A percentile compares a stretch with the other conserved stretches of the same genome.
These are phyloP conservation scores for Paracorniculantispora psalliotae DNA, from an alignment of 2,329 filamentous ascomycete genomes.

Conservation along the genomic window DNA sequence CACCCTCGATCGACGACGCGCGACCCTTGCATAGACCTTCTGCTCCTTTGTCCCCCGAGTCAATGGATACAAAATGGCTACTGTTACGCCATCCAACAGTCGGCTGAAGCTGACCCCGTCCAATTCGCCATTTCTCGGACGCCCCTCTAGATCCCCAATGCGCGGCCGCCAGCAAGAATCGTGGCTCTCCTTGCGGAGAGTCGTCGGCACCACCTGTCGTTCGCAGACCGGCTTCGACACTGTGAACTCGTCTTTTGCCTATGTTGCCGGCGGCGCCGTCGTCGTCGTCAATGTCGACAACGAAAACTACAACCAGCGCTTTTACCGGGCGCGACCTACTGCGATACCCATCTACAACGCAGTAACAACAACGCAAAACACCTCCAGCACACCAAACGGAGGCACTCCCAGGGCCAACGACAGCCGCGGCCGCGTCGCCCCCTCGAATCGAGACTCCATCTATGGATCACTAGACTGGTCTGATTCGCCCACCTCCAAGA, in stretches of 20 bases:
- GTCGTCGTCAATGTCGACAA: conserved; percentile 78
- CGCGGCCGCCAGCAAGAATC: conserved; percentile 49
- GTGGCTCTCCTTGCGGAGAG: conserved; percentile 69
- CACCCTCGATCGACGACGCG: neutral
- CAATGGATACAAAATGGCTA: conserved; percentile 54
- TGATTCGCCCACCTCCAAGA: conserved; percentile 63
- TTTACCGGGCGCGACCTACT: conserved; percentile 81
- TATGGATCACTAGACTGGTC: conserved; percentile 46
- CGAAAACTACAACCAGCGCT: conserved; percentile 67
- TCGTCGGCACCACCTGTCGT: conserved; percentile 85
- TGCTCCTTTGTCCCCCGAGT: conserved; percentile 19
- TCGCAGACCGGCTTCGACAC: conserved; percentile 83
- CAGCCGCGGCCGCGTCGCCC: conserved; percentile 52
- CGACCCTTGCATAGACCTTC: neutral
- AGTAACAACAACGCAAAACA: conserved; percentile 47
- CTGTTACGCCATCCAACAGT: conserved; percentile 50
- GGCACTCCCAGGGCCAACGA: conserved; percentile 59
- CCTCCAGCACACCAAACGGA: conserved; percentile 46
- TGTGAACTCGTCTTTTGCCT: conserved; percentile 74
- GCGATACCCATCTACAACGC: conserved; percentile 62
- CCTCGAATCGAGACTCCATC: conserved; percentile 43
- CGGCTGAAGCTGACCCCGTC: conserved; percentile 69
- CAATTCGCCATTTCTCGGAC: conserved; percentile 64
- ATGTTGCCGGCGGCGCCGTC: conserved; percentile 89
- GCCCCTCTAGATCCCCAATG: conserved; percentile 58